phyloP scores from a whole-genome alignment of 2,329 filamentous ascomycete genomes.

The Rosellinia necatrix region DNA sequence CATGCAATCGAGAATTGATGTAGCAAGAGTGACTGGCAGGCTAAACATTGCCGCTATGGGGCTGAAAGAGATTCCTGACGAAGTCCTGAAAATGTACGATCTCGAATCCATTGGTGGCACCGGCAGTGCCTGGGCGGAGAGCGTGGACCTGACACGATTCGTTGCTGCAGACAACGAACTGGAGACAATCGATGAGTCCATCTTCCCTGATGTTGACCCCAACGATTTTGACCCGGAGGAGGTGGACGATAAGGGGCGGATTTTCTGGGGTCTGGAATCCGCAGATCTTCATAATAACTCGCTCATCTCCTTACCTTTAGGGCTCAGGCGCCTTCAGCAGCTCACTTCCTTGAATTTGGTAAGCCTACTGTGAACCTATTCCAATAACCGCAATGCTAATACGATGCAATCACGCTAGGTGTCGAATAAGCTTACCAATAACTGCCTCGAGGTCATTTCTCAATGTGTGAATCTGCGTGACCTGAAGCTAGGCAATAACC shows the following conservation, averaged over 20 bases:
- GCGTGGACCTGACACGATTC: conserved; percentile 82
- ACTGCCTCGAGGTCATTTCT: conserved; percentile 71
- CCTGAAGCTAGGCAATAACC: conserved; percentile 80
- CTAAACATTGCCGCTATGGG: conserved; percentile 88
- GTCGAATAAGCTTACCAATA: conserved; percentile 77
- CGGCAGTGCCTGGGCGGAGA: conserved; percentile 83
- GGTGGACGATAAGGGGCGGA: conserved; percentile 69
- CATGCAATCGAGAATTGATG: conserved; percentile 71
- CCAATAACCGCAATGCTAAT: conserved; percentile 33
- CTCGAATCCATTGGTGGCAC: conserved; percentile 67
- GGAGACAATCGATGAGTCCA: conserved; percentile 69
- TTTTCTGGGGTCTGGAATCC: conserved; percentile 81
- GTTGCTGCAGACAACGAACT: conserved; percentile 91
- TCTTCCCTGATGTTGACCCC: conserved; percentile 76
- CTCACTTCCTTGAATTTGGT: conserved; percentile 84
- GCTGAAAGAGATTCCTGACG: conserved; percentile 76
- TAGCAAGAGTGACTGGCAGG: conserved; percentile 76
- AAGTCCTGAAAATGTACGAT: conserved; percentile 91
- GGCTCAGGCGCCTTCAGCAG: conserved; percentile 72
- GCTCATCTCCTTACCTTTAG: conserved; percentile 72
- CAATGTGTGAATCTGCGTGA: conserved; percentile 76
- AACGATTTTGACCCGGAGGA: conserved; percentile 55
- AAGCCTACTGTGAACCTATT: conserved; percentile 38
- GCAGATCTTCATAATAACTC: conserved; percentile 87
- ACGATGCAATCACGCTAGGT: conserved; percentile 55